Base-by-base conservation (phyloP, 208 protist species). In the Crithidia fasciculata region DNA sequence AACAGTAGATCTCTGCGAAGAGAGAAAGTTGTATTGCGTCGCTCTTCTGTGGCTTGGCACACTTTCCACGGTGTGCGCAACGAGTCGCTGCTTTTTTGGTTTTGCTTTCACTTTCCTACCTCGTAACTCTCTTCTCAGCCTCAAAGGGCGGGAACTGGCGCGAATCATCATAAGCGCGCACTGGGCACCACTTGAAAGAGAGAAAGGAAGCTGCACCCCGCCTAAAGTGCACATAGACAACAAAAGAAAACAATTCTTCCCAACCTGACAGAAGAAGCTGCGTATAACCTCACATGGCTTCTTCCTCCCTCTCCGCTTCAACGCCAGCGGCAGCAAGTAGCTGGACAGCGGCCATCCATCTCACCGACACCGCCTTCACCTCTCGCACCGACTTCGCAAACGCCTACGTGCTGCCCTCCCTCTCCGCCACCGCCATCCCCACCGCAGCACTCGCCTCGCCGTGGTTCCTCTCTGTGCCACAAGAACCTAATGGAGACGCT, bases 311-410 rank as follows among this genome's bases (percentile, higher is more conserved):
- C 16, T 18, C 40, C 8, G 10, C 40, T 12, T 47, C 45, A 13
- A 41, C 18, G 37, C 53, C 28, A 28, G 28, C 28, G 28, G 28
- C 1, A 28, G 28, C 28, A 28, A 28, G 53, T 62, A 37, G 16
- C 40, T 49, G 50, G 52, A 37, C 19, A 4, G 56, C 69, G 0
- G 52, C 36, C 2, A 47, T 87, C 36, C 74, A 82, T 59, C 71
- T 89, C 49, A 62, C 76, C 6, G 84, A 90, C 57, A 28, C 72
- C 18, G 57, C 65, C 60, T 92, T 90, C 37, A 78, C 77, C n/a
- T 84, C 81, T 16, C 83, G 87, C 15, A 59, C 76, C 13, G 62
- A 55, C 18, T 66, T 73, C 54, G 57, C 67, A 5, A 80, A 93
- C 60, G 78, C 79, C 16, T 90, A 83, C 74, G 72, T 90, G 36